Base-by-base conservation (phyloP, 202 grass and related monocot genomes). In the Cymbopogon flexuosus region DNA sequence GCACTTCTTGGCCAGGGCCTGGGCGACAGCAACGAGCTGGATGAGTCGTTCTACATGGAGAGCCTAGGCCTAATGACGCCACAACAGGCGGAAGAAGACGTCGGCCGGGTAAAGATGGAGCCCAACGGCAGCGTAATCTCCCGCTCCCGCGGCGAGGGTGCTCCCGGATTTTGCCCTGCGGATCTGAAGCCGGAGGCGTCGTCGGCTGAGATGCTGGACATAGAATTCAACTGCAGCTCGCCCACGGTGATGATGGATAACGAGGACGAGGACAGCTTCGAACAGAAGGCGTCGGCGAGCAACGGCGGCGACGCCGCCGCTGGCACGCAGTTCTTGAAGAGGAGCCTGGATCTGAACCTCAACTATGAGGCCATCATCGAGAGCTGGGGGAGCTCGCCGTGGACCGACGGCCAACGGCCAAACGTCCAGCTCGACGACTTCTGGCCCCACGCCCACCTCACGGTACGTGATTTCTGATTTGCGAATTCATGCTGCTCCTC, bases 281-380 rank as follows among this genome's bases (percentile, higher is more conserved):
- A 80, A 5, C 70, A 65, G 19, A 88, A 77, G 70, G 45, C 70
- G 56, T 33, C 66, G 62, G 75, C 56, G 14, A 61, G 57, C 73
- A 57, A 29, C 54, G 61, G 68, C 34, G 73, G 9, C 57, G 56
- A 1, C 57, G 22, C 73, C 19, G 81, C 65, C 13, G 65, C 76
- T 24, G 78, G 61, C 2, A 23, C 65, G 1, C 79, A 76, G 30
- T 86, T 84, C 70, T 21, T 89, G 8, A 76, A 79, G 62, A 74
- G 77, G 74, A 88, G 74, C 42, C 81, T 92, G 52, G 85, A 79
- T 54, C 87, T 98, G 12, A 82, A 85, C 34, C 92, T 98, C n/a
- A 76, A 98, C 67, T 91, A 98, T 64, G 95, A 98, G 82, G 86
- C 82, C 10, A 64, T 98, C 83, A 93, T 98, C 79, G 87, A 88